Percentiles rank a stretch among this genome's conserved stretches.
These are phyloP conservation scores for Cutaneotrichosporon daszewskae DNA, from an alignment of 1,284 basidiomycete species.

Conservation along the genomic window DNA sequence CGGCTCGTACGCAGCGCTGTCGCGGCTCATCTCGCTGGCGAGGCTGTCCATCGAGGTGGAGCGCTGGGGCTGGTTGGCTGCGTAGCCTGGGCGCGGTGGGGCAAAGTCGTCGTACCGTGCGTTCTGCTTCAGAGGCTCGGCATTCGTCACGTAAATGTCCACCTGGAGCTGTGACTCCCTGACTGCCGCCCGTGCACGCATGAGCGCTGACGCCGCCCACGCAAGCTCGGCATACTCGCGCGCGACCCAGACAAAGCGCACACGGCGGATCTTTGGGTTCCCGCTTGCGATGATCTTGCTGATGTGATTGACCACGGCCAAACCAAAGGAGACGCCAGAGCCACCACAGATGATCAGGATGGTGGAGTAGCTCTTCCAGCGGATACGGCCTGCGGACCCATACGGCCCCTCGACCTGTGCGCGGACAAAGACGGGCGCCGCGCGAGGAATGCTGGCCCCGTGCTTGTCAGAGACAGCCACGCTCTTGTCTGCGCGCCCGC, in stretches of 20 bases:
- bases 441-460: constrained; percentile 18
- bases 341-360: constrained; percentile 71
- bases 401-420: constrained; percentile 70
- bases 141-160: constrained; percentile 73
- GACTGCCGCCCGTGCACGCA: constrained; percentile 62
- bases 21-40: constrained; percentile 22
- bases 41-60: constrained; percentile 42
- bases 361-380: constrained; percentile 62
- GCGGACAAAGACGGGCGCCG: constrained; percentile 49
- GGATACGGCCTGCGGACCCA: constrained; percentile 63
- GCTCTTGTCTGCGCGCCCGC: constrained; percentile 36
- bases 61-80: constrained; percentile 22
- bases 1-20: constrained; percentile 36
- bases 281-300: constrained; percentile 51
- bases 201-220: constrained; percentile 69
- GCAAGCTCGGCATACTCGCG: constrained; percentile 77
- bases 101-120: constrained; percentile 12
- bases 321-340: constrained; percentile 70
- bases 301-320: constrained; percentile 68
- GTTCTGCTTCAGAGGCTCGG: constrained; percentile 7
- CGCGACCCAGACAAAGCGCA: constrained; percentile 78
- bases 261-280: constrained; percentile 54
- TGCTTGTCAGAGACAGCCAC: constrained; percentile 16
- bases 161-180: constrained; percentile 59
- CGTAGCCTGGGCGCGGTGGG: constrained; percentile 51